Evolutionary conservation across 345 rosid genomes (phyloP).

Genomic region (Erucastrum elatum): DNA sequence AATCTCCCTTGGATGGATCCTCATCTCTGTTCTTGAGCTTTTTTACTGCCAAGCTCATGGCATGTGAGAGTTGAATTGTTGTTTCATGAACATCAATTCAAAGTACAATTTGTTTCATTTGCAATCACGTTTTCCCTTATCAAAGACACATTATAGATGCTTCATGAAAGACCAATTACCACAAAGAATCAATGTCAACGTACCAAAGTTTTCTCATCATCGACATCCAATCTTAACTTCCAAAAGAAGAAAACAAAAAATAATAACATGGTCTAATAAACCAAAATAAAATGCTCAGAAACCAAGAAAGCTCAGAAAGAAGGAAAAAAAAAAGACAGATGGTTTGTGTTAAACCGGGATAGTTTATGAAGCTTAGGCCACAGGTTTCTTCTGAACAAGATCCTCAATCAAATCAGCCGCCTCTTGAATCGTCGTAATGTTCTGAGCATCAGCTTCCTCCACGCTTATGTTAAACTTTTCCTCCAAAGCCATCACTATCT

Average conservation of each 20-base stretch:
- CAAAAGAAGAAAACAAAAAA: neutral
- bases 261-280: conserved; percentile 16
- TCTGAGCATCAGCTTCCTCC: conserved; percentile 73
- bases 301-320: neutral
- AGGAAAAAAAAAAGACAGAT: neutral
- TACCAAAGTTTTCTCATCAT: conserved; percentile 23
- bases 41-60: too few relatives aligned
- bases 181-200: conserved; percentile 27
- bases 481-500: conserved; percentile 87
- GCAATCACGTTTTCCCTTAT: too few relatives aligned
- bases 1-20: too few relatives aligned
- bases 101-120: too few relatives aligned
- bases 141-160: too few relatives aligned
- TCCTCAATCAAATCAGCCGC: conserved; percentile 83
- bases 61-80: too few relatives aligned
- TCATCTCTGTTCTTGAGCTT: too few relatives aligned
- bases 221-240: conserved; percentile 11
- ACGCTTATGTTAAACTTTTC: conserved; percentile 76
- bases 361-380: conserved; percentile 7
- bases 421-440: conserved; percentile 75
- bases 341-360: conserved; percentile 3
- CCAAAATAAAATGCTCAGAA: conserved; percentile 12
- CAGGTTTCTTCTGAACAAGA: conserved; percentile 58
- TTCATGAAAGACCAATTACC: conserved; percentile 14
- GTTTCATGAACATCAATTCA: too few relatives aligned